phyloP scores from a whole-genome alignment of 2,329 filamentous ascomycete genomes.

The Lachnum nothofagi region DNA sequence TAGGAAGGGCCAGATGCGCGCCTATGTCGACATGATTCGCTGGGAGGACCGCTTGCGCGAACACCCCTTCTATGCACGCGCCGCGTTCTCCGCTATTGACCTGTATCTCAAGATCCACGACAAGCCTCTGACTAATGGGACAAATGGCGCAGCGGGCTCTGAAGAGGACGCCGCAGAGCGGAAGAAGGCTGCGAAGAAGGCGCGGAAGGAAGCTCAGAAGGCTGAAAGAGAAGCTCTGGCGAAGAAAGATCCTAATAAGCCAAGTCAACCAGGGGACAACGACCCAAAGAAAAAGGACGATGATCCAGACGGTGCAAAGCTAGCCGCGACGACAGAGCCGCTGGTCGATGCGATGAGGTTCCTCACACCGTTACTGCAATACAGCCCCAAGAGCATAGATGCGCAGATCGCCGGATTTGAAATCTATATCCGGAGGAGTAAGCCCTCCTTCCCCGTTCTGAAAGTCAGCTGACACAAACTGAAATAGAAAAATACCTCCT shows the following conservation, averaged over 20 bases:
- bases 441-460: conserved; percentile 31
- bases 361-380: conserved; percentile 72
- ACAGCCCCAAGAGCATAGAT: conserved; percentile 73
- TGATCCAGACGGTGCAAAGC: conserved; percentile 76
- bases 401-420: conserved; percentile 85
- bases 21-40: conserved; percentile 91
- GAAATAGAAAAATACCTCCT: conserved; percentile 74
- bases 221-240: conserved; percentile 75
- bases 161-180: conserved; percentile 60
- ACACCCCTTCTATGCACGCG: conserved; percentile 86
- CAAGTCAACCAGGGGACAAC: conserved; percentile 52
- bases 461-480: conserved; percentile 7
- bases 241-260: conserved; percentile 76
- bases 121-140: conserved; percentile 60
- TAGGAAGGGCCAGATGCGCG: conserved; percentile 90
- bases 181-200: conserved; percentile 87
- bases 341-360: conserved; percentile 85
- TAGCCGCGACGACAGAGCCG: conserved; percentile 76
- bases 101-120: conserved; percentile 78
- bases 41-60: conserved; percentile 92
- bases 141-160: conserved; percentile 49
- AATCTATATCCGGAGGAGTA: conserved; percentile 79
- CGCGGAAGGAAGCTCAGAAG: conserved; percentile 71
- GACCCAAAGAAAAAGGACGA: conserved; percentile 82
- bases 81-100: conserved; percentile 74